Percentiles rank a stretch among this genome's conserved stretches.
phyloP scores from a whole-genome alignment of 2,329 filamentous ascomycete genomes.

The Aspergillus sp. region DNA sequence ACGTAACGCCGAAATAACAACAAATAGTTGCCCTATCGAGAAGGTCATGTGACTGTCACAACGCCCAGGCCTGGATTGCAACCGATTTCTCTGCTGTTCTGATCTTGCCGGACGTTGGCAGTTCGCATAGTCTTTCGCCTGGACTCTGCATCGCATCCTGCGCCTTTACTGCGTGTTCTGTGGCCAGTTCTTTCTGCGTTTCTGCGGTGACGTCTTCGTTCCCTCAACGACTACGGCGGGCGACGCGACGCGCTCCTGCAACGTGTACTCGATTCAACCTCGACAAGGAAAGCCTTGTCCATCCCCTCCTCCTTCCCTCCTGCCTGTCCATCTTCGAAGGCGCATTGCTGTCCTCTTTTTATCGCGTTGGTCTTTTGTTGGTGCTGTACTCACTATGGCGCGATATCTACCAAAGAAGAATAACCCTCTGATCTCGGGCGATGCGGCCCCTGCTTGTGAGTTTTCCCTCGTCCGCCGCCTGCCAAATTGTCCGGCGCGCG shows the following conservation, averaged over 20 bases:
- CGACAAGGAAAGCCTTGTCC: neutral
- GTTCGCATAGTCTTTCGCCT: neutral
- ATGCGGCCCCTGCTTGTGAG: conserved; percentile 40
- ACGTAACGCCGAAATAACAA: too few species aligned
- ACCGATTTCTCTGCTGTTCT: neutral
- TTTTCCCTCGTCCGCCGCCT: conserved; percentile 13
- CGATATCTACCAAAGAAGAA: conserved; percentile 39
- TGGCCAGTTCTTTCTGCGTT: neutral
- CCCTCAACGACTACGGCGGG: conserved; percentile 1
- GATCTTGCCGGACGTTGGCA: neutral
- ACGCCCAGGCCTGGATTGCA: neutral
- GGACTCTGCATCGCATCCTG: neutral
- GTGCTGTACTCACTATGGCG: conserved; percentile 24
- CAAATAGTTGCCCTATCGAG: neutral
- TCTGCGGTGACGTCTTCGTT: conserved; percentile 15
- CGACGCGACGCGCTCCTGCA: conserved; percentile 33
- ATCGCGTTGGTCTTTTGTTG: neutral
- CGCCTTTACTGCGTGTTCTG: neutral
- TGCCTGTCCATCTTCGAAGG: neutral
- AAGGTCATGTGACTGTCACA: neutral
- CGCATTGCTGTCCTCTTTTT: conserved; percentile 6
- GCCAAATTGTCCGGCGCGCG: neutral
- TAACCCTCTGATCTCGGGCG: conserved; percentile 40
- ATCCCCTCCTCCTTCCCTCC: conserved; percentile 10
- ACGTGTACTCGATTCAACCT: conserved; percentile 31